These are phyloP conservation scores for Combretum micranthum DNA, from an alignment of 345 rosid species.

Conservation along the genomic window DNA sequence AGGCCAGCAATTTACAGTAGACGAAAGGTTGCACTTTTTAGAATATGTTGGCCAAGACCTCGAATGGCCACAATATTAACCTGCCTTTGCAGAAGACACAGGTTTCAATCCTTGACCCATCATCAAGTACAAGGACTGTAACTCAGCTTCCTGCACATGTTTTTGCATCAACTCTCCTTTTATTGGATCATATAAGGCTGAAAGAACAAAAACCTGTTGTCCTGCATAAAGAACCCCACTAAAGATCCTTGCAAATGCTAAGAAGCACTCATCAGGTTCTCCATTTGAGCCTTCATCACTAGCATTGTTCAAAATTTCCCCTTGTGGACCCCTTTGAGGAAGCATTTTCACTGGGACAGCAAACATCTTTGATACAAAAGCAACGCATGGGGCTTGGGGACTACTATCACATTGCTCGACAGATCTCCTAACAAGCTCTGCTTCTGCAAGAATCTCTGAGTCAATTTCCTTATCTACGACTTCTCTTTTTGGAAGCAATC, in stretches of 20 bases:
- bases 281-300: conserved; percentile 39
- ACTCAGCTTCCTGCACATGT: conserved; percentile 77
- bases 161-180: conserved; percentile 64
- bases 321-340: conserved; percentile 61
- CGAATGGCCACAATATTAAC: conserved; percentile 79
- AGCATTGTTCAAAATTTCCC: conserved; percentile 49
- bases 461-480: conserved; percentile 30
- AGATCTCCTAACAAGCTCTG: conserved; percentile 61
- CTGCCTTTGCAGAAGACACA: conserved; percentile 72
- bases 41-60: conserved; percentile 89
- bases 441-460: conserved; percentile 50
- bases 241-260: conserved; percentile 93
- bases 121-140: conserved; percentile 86
- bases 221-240: conserved; percentile 69
- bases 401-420: conserved; percentile 69
- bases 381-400: conserved; percentile 59
- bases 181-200: conserved; percentile 78
- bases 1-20: conserved; percentile 88
- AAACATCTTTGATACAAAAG: conserved; percentile 94
- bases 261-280: conserved; percentile 87
- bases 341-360: conserved; percentile 74
- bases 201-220: conserved; percentile 66
- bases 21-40: conserved; percentile 93
- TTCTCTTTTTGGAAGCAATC: conserved; percentile 73
- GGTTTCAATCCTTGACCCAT: conserved; percentile 93